phyloP scores from a whole-genome alignment of 2,329 filamentous ascomycete genomes.

The Pseudogymnoascus sp. region DNA sequence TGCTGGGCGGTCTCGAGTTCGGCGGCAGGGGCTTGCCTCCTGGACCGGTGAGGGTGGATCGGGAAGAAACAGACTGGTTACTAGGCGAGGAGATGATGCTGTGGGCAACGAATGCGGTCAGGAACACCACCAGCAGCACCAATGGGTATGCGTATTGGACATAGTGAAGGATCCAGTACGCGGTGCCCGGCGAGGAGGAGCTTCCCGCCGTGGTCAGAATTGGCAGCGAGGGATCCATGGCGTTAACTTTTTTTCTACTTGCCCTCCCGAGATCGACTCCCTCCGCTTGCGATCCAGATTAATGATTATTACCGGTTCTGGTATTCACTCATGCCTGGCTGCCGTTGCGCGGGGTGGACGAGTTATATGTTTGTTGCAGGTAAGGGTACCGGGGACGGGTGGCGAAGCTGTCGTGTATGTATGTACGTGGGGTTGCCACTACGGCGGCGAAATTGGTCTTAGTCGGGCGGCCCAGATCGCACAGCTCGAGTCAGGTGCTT shows the following conservation, averaged over 20 bases:
- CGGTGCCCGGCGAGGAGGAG: neutral
- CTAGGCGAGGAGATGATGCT: constrained; percentile 46
- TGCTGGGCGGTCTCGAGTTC: constrained; percentile 42
- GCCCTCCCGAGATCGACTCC: neutral
- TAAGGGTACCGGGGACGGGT: neutral
- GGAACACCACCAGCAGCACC: constrained; percentile 54
- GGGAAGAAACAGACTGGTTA: constrained; percentile 33
- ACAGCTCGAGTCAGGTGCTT: neutral
- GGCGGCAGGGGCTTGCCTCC: constrained; percentile 76
- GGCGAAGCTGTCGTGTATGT: neutral
- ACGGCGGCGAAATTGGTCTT: neutral
- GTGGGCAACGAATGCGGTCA: constrained; percentile 51
- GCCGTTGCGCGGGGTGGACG: neutral
- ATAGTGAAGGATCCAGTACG: constrained; percentile 20
- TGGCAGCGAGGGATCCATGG: neutral
- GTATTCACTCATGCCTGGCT: neutral
- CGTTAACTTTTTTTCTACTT: too few relatives aligned
- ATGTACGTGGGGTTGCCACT: neutral
- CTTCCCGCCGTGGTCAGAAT: neutral
- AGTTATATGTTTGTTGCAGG: neutral
- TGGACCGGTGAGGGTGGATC: constrained; percentile 54
- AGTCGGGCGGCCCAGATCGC: neutral
- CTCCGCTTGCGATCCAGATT: neutral
- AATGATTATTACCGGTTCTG: neutral
- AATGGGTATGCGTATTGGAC: constrained; percentile 47